phyloP scores from a whole-genome alignment of 2,329 filamentous ascomycete species.

The Onygenales sp. region DNA sequence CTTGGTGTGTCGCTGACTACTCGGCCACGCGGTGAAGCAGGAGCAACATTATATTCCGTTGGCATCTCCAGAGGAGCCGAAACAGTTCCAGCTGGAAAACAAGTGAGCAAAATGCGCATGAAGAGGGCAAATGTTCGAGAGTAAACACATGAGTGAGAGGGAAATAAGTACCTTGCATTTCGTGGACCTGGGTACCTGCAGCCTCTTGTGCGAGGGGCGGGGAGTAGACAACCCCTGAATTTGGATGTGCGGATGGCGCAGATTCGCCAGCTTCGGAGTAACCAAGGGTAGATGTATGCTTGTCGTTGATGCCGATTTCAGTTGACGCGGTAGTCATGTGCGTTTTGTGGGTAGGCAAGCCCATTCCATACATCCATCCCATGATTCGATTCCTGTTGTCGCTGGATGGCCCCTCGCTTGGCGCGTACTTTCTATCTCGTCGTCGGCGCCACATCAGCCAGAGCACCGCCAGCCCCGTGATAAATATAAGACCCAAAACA shows the following conservation, averaged over 20 bases:
- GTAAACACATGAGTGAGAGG: background rate
- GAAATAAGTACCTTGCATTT: conserved; percentile 22
- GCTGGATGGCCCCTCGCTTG: conserved; percentile 33
- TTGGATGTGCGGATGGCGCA: conserved; percentile 7
- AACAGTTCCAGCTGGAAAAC: conserved; percentile 4
- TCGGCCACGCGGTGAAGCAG: conserved; percentile 8
- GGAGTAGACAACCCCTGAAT: conserved; percentile 5
- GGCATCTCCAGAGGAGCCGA: conserved; percentile 9
- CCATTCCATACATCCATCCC: conserved; percentile 43
- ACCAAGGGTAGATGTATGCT: conserved; percentile 6
- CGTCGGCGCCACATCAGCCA: conserved; percentile 42
- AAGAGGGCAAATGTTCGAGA: too few species aligned
- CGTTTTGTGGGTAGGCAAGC: conserved; percentile 29
- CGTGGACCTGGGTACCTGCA: conserved; percentile 18
- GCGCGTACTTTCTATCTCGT: conserved; percentile 33
- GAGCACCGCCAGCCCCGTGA: conserved; percentile 41
- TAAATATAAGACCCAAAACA: conserved; percentile 50
- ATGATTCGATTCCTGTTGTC: conserved; percentile 41
- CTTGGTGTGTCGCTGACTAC: conserved; percentile 12
- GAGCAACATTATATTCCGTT: conserved; percentile 9
- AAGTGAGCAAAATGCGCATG: background rate
- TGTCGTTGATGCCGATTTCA: conserved; percentile 10
- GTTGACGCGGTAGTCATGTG: conserved; percentile 14
- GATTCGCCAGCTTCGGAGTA: conserved; percentile 10
- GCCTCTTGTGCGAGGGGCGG: conserved; percentile 15